Percentiles rank a stretch among this genome's conserved stretches.
Evolutionary conservation across 768 basidiomycete species (phyloP).

Genomic region (Tephrocybe sp.): DNA sequence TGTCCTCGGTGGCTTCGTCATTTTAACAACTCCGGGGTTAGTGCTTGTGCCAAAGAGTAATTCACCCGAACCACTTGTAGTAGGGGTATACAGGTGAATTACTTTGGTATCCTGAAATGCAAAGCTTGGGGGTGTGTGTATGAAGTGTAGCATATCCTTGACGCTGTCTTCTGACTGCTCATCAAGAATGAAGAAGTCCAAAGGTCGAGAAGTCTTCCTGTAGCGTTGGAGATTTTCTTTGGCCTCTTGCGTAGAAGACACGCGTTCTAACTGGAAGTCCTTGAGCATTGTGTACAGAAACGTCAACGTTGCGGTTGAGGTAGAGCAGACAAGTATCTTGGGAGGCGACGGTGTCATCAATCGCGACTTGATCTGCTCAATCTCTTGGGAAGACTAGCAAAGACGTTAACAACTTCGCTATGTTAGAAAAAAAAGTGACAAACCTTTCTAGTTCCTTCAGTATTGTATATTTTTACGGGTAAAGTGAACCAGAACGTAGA

Average conservation of each 20-base stretch:
- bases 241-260: slow-evolving; percentile 46
- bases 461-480: slow-evolving; percentile 58
- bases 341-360: slow-evolving; percentile 48
- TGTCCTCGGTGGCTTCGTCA: slow-evolving; percentile 72
- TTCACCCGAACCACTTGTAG: slow-evolving; percentile 55
- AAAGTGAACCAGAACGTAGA: slow-evolving; percentile 77
- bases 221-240: slow-evolving; percentile 38
- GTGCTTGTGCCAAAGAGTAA: slow-evolving; percentile 49
- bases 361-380: slow-evolving; percentile 45
- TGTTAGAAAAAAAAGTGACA: slow-evolving; percentile 4
- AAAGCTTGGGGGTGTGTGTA: slow-evolving; percentile 38
- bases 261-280: slow-evolving; percentile 48
- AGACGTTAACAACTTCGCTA: slow-evolving; percentile 1
- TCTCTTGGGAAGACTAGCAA: slow-evolving; percentile 43
- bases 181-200: slow-evolving; percentile 71
- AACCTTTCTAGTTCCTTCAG: slow-evolving; percentile 60
- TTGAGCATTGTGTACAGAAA: slow-evolving; percentile 58
- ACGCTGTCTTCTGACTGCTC: slow-evolving; percentile 61
- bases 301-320: slow-evolving; percentile 55
- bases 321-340: slow-evolving; percentile 56
- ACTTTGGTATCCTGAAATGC: slow-evolving; percentile 57
- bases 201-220: slow-evolving; percentile 27
- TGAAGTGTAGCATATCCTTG: slow-evolving; percentile 53
- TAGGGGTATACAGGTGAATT: slow-evolving; percentile 73
- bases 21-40: slow-evolving; percentile 57